These are phyloP conservation scores for Agaricus blazei DNA, from an alignment of 768 basidiomycete genomes.

Conservation along the genomic window DNA sequence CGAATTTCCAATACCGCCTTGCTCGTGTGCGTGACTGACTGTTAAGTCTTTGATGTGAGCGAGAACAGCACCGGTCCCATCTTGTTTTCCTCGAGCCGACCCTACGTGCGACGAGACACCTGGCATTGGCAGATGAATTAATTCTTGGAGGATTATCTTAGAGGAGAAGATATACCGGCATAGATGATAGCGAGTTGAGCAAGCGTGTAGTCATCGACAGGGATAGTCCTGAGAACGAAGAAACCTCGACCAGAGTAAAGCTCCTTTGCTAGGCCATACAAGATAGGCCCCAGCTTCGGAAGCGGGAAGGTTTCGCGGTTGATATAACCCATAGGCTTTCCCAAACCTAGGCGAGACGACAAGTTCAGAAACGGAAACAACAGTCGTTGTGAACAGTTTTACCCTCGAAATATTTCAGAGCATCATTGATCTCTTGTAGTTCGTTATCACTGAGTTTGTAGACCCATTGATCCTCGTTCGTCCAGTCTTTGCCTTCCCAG, in stretches of 20 bases:
- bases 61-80: slow-evolving; percentile 37
- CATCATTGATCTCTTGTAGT: slow-evolving; percentile 31
- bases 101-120: slow-evolving; percentile 44
- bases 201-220: slow-evolving; percentile 35
- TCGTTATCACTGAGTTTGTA: slow-evolving; percentile 25
- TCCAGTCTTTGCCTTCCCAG: slow-evolving; percentile 41
- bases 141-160: not conserved
- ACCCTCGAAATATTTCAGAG: slow-evolving; percentile 18
- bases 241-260: slow-evolving; percentile 43
- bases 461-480: slow-evolving; percentile 34
- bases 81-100: slow-evolving; percentile 37
- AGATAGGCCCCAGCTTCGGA: slow-evolving; percentile 29
- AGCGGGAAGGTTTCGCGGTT: slow-evolving; percentile 37
- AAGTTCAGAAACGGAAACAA: not conserved
- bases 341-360: not conserved
- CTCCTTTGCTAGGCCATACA: slow-evolving; percentile 33
- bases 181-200: slow-evolving; percentile 37
- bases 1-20: slow-evolving; percentile 36
- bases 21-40: slow-evolving; percentile 34
- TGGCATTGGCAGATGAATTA: slow-evolving; percentile 10
- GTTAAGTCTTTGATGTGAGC: slow-evolving; percentile 45
- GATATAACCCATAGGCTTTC: slow-evolving; percentile 27
- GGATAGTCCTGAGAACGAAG: slow-evolving; percentile 43
- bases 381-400: not conserved
- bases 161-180: slow-evolving; percentile 25